Percentiles rank a stretch among this genome's conserved stretches.
Evolutionary conservation across 2,329 filamentous ascomycete species (phyloP).

Genomic region (Lecanosticta acicola): DNA sequence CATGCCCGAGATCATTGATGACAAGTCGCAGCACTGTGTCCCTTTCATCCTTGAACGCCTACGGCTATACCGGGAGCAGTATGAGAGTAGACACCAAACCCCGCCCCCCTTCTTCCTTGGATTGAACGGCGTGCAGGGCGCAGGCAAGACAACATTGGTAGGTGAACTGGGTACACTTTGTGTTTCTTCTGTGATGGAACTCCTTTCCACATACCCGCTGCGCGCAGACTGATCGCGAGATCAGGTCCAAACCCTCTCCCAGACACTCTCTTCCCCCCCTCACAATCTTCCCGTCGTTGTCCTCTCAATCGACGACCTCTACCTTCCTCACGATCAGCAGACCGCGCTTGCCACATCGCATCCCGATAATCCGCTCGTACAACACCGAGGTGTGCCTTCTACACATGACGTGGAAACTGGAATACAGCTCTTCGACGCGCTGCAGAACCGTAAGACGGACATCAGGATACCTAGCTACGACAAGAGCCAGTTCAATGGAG

Average conservation of each 20-base stretch:
- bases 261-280: conserved; percentile 52
- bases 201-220: not conserved
- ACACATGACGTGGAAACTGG: conserved; percentile 72
- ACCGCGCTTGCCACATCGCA: conserved; percentile 58
- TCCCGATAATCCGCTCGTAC: conserved; percentile 67
- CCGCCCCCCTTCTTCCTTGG: conserved; percentile 73
- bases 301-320: conserved; percentile 84
- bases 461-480: conserved; percentile 68
- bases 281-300: conserved; percentile 61
- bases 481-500: conserved; percentile 70
- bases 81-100: conserved; percentile 31
- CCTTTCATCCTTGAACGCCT: conserved; percentile 67
- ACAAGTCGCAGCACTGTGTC: conserved; percentile 72
- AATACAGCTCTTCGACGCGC: conserved; percentile 56
- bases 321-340: conserved; percentile 68
- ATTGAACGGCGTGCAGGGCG: conserved; percentile 85
- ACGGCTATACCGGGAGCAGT: conserved; percentile 43
- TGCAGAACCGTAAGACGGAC: conserved; percentile 48
- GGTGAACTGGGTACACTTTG: conserved; percentile 20
- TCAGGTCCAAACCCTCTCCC: conserved; percentile 57
- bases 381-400: conserved; percentile 76
- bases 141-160: conserved; percentile 85
- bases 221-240: not conserved
- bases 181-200: not conserved
- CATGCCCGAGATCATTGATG: conserved; percentile 59